Evolutionary conservation across 2,329 filamentous ascomycete species (phyloP).

Genomic region (Colletotrichum echinochloae): DNA sequence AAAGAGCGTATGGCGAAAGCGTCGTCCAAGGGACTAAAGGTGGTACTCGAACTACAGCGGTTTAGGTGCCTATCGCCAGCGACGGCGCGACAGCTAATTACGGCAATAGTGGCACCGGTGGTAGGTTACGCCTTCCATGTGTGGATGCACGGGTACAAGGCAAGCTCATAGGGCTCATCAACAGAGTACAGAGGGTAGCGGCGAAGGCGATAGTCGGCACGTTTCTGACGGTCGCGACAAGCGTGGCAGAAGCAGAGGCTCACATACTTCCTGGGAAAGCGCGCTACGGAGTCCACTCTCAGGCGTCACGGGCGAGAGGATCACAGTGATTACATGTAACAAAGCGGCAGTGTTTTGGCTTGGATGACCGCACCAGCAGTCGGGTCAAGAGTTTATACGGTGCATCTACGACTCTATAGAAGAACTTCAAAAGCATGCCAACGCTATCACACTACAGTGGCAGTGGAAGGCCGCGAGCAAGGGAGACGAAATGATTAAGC

Average conservation of each 20-base stretch:
- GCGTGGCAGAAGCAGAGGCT: background rate
- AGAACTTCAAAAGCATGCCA: slow-evolving; percentile 7
- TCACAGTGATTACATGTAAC: slow-evolving; percentile 40
- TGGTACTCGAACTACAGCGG: background rate
- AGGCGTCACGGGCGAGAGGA: slow-evolving; percentile 22
- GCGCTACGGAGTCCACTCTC: slow-evolving; percentile 32
- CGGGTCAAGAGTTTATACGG: slow-evolving; percentile 42
- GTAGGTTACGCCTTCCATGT: background rate
- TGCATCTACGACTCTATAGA: slow-evolving; percentile 41
- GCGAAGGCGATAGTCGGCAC: background rate
- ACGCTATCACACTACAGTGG: background rate
- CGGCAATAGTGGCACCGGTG: background rate
- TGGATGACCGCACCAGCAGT: slow-evolving; percentile 41
- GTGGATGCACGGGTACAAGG: background rate
- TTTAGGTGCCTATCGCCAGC: background rate
- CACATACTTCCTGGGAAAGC: background rate
- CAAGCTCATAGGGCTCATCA: background rate
- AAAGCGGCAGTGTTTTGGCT: slow-evolving; percentile 40
- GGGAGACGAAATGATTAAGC: too few species aligned
- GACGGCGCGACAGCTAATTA: too few species aligned
- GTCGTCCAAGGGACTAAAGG: background rate
- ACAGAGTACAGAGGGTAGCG: background rate
- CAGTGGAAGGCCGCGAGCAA: too few species aligned
- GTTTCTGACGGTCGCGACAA: background rate
- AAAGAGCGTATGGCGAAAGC: background rate